Evolutionary conservation across 306 rosid species (phyloP), one percentile per base, ranked within the genome.

Genomic region (Quercus berberidifolia): DNA sequence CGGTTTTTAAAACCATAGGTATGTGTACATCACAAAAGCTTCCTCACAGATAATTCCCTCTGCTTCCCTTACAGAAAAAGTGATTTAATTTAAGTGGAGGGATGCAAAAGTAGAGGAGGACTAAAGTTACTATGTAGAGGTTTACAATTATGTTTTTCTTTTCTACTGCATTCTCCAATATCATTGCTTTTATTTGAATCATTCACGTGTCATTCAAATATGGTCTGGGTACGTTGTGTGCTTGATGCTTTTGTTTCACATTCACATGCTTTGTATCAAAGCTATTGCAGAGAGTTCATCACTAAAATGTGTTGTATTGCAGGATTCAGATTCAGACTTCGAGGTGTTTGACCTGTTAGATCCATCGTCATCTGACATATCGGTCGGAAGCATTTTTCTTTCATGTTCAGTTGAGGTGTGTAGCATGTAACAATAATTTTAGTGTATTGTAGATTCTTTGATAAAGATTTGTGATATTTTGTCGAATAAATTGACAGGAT

Each of bases 381-480:
- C 88, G 62, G 99, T 90, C 38, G 99, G 99, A 63, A 86, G 68
- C 12, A 91, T 95, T 79, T 80, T 74, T 81, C 72, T 95, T 82
- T 95, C 97, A 77, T 91, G 95, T 78, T 89, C 90, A 49, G 82
- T 91, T 58, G 99, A 95, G 98, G 99, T 95, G 67, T 64, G 80
- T 60, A 30, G 64, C 31, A 73, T 77, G 49, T 49, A n/a, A 59
- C 78, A 76, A 13, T 57, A 74, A 41, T 70, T 71, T 80, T 62
- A 49, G 28, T 80, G 51, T 59, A 55, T 84, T 41, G 73, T 60
- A 68, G 63, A 43, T 28, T 18, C 5, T 79, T 23, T 78, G 79
- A 31, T 76, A 58, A 55, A 25, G 33, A 60, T 73, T 74, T 80
- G 41, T 85, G 73, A 91, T 84, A 77, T 70, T 60, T 56, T 25